Conservation (phyloP, 73 alveolate species). For the Durusdinium trenchii region DNA sequence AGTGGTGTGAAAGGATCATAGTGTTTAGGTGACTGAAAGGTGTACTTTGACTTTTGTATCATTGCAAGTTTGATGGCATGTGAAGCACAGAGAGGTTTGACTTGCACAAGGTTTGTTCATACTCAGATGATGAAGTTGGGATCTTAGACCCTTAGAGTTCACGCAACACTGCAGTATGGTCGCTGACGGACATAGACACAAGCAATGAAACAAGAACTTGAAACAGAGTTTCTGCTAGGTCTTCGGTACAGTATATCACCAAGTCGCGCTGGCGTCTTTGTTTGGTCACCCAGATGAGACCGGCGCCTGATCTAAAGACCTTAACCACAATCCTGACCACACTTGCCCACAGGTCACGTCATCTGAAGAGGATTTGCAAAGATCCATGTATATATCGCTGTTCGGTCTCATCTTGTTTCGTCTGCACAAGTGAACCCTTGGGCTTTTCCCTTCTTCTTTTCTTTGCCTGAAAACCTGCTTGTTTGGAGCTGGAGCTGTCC, state of each 20-base stretch:
- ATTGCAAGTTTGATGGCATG: too few species aligned
- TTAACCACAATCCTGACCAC: not conserved
- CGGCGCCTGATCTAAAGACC: not conserved
- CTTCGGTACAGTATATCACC: constrained; percentile 95
- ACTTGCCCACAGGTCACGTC: not conserved
- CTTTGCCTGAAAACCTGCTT: not conserved
- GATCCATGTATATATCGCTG: not conserved
- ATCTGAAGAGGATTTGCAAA: not conserved
- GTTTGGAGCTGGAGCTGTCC: not conserved
- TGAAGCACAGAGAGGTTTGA: not conserved
- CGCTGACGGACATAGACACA: too few species aligned
- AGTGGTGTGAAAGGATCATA: not conserved
- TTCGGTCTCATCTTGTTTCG: not conserved
- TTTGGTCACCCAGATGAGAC: not conserved
- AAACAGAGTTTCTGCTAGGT: too few species aligned
- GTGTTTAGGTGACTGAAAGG: not conserved
- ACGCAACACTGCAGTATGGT: too few species aligned
- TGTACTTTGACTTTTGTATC: not conserved
- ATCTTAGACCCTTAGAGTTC: not conserved
- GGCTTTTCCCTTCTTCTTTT: not conserved
- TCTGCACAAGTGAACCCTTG: not conserved
- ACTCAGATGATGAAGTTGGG: constrained; percentile 4
- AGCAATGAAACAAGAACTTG: too few species aligned
- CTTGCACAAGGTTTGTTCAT: constrained; percentile 2
- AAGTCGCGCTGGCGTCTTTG: constrained; percentile 94